phyloP scores from a whole-genome alignment of 805 yeast genomes.

The Candida tallmaniae region DNA sequence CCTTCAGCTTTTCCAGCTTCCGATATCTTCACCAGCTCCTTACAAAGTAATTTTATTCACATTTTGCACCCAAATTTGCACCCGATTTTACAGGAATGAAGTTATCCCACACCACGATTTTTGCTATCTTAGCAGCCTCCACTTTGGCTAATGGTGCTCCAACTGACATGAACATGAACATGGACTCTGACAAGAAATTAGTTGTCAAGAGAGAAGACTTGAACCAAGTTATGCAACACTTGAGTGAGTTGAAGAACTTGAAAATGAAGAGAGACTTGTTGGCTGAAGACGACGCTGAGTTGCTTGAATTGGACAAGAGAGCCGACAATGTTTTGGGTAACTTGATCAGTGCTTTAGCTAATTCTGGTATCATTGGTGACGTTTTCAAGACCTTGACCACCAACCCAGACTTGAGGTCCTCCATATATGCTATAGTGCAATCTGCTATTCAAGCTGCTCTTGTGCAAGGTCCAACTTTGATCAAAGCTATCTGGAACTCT shows the following conservation, averaged over 20 bases:
- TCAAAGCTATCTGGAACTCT: constrained; percentile 38
- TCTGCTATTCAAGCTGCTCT: constrained; percentile 29
- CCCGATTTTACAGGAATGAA: constrained; percentile 23
- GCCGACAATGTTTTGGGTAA: constrained; percentile 32
- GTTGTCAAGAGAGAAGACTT: constrained; percentile 34
- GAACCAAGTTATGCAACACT: constrained; percentile 27
- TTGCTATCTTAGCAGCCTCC: constrained; percentile 37
- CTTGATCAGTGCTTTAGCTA: constrained; percentile 32
- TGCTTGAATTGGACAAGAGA: constrained; percentile 26
- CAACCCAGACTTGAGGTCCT: constrained; percentile 23
- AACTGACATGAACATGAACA: constrained; percentile 9
- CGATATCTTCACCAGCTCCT: no score
- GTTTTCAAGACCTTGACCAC: constrained; percentile 32
- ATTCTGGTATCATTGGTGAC: constrained; percentile 35
- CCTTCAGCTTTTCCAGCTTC: no score
- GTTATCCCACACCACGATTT: constrained; percentile 34
- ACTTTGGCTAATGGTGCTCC: constrained; percentile 36
- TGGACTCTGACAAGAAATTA: constrained; percentile 12
- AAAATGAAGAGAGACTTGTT: constrained; percentile 32
- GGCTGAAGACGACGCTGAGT: constrained; percentile 23
- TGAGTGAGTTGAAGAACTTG: constrained; percentile 28
- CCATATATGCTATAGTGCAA: constrained; percentile 24
- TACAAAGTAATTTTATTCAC: not conserved
- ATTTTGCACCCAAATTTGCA: not conserved
- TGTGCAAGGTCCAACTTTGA: constrained; percentile 37